These are phyloP conservation scores for Capsicum pubescens DNA, from an alignment of 257 asterid genomes.

Conservation along the genomic window DNA sequence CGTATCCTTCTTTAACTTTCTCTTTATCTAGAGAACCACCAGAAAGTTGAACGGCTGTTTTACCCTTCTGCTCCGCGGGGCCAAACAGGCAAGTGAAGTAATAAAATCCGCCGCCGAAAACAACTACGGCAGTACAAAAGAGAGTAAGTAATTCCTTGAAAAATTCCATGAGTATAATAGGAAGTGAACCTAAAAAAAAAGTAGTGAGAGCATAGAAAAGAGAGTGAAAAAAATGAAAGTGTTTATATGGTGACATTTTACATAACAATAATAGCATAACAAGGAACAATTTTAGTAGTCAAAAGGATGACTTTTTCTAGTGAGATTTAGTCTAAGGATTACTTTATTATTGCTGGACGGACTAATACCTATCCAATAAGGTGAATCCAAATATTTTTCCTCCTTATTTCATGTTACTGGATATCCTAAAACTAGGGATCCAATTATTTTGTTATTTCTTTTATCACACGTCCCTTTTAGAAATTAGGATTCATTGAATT, in stretches of 20 bases:
- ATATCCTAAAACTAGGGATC: neutral
- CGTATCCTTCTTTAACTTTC: slow-evolving; percentile 60
- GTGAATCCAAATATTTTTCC: no score
- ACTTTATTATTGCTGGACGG: neutral
- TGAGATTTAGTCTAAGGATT: neutral
- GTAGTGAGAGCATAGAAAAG: neutral
- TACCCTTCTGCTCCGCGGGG: slow-evolving; percentile 69
- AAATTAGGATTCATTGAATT: no score
- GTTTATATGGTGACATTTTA: slow-evolving; percentile 6
- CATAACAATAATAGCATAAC: neutral
- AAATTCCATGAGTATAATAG: neutral
- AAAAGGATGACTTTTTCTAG: neutral
- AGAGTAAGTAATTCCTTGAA: slow-evolving; percentile 60
- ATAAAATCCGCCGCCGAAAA: slow-evolving; percentile 61
- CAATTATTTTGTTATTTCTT: neutral
- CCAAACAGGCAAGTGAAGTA: slow-evolving; percentile 70
- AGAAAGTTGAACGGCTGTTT: slow-evolving; percentile 63
- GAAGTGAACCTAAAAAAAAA: neutral
- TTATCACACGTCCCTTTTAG: no score
- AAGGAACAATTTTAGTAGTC: neutral
- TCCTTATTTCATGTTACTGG: neutral
- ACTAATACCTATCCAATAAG: no score
- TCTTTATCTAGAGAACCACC: slow-evolving; percentile 73
- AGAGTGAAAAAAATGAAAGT: neutral
- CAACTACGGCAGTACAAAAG: slow-evolving; percentile 57